Base-by-base conservation (phyloP, 2,329 filamentous ascomycete genomes). In the Dothiorella sarmentorum region DNA sequence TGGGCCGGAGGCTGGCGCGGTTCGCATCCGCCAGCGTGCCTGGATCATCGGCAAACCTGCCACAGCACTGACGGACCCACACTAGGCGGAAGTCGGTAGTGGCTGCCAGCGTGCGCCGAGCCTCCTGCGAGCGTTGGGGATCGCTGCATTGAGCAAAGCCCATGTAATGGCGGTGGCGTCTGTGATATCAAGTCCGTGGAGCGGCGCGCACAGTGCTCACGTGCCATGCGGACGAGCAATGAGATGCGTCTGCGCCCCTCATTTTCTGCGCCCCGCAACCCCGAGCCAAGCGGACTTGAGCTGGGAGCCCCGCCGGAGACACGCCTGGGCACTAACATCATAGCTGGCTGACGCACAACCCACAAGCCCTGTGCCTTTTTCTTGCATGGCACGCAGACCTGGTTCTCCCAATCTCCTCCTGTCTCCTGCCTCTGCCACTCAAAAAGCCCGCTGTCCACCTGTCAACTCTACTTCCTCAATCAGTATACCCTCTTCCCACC, bases 11-110 rank as follows among this genome's bases (percentile, higher is more conserved):
- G 47, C 47, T 51, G 18, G 47, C 47, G 47, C 47, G 47, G 47
- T 52, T 52, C 47, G 31, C 47, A 52, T 52, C 47, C 47, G 47
- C 20, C 17, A n/a, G 43, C 47, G 43, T 47, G 42, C 29, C 55
- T 38, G 55, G 43, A 47, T 58, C 42, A 33, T 58, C 55, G 55
- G 55, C 42, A 47, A 58, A 58, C 42, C 43, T 58, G 55, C 55
- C 55, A 29, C 51, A 43, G 31, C n/a, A n/a, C 31, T 52, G 11
- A 31, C 45, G 22, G 45, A 35, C 47, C 47, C 47, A 52, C 47
- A 27, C 27, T 18, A 47, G 44, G 27, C 27, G 44, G 47, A 31
- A 20, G 47, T 26, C 47, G 42, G 22, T 44, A 44, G 42, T 15
- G 42, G 20, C 22, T 44, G 42, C 22, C 42, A 44, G 42, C 13